A percentile compares a stretch with the other conserved stretches of the same genome.
These are phyloP conservation scores for Cladophialophora psammophila DNA, from an alignment of 2,329 filamentous ascomycete genomes.

Conservation along the genomic window DNA sequence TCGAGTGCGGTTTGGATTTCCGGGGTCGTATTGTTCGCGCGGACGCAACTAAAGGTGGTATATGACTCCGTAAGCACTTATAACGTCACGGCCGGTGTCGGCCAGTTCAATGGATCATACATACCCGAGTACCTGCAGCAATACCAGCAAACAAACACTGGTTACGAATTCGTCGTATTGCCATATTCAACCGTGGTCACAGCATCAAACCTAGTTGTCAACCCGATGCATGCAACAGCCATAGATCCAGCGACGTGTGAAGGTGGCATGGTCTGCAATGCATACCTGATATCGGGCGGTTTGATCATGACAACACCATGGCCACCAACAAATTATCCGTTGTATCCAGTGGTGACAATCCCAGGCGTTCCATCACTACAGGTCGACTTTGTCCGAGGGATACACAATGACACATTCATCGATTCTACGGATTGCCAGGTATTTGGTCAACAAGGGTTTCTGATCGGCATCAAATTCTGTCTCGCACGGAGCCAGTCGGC, in stretches of 20 bases:
- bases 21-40: too few relatives aligned
- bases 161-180: neutral
- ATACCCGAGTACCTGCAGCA: slow-evolving; percentile 3
- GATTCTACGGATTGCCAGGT: neutral
- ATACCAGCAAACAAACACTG: neutral
- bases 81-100: slow-evolving; percentile 6
- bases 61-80: slow-evolving; percentile 1
- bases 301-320: slow-evolving; percentile 1
- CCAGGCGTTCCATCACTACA: neutral
- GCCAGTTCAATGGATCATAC: slow-evolving; percentile 10
- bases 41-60: neutral
- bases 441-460: neutral
- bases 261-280: neutral
- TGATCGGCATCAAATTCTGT: slow-evolving; percentile 8
- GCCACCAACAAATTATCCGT: neutral
- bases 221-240: slow-evolving; percentile 1
- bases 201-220: slow-evolving; percentile 1
- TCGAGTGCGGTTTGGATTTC: too few relatives aligned
- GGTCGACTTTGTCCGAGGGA: neutral
- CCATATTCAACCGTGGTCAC: neutral
- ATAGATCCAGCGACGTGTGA: neutral
- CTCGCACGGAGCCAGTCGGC: neutral
- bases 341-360: neutral
- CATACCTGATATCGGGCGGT: neutral
- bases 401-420: neutral